Base-by-base conservation (phyloP, 148 eudicot species). In the Silene conica region DNA sequence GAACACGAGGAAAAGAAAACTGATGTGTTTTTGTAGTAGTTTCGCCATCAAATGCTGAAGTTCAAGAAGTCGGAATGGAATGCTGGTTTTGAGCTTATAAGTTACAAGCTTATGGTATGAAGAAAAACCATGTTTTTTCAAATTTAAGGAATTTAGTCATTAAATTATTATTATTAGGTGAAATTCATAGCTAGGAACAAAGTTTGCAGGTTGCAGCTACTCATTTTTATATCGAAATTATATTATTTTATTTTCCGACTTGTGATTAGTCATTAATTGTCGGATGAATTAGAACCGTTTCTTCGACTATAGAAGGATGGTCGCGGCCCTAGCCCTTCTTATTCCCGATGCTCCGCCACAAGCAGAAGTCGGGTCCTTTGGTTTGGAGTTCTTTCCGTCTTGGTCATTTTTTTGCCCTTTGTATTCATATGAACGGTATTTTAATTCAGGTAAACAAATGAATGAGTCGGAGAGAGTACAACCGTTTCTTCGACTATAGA, bases 1-100 rank as follows among this genome's bases (percentile, higher is more conserved):
- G 21, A 74, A 12, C 13, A 23, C 8, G 1, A 79, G 18, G 12
- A 22, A 50, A 20, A 48, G 20, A 45, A 62, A 62, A 69, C 28
- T 55, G 1, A 45, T 71, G 31, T 20, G 57, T 48, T 75, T 63
- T 1, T 54, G 78, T 41, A 71, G 28, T 55, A 74, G 8, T 12
- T 26, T 62, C 26, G 54, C 66, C 82, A 79, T 73, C 57, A 15
- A 10, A 20, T 6, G 48, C n/a, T 38, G 41, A 2, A 76, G 38
- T 7, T 25, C 22, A 62, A 19, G 22, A 14, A 23, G 5, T 54
- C 18, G 19, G 56, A 46, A 12, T 16, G 26, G 14, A 45, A 15
- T 38, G n/a, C 9, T 65, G 6, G 6, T 63, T 34, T 67, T 34
- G 6, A 34, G 41, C 41, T 34, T 34, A 34, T 34, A 34, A 34